phyloP scores from a whole-genome alignment of 1,284 basidiomycete genomes.

The Ceratobasidium sp. region DNA sequence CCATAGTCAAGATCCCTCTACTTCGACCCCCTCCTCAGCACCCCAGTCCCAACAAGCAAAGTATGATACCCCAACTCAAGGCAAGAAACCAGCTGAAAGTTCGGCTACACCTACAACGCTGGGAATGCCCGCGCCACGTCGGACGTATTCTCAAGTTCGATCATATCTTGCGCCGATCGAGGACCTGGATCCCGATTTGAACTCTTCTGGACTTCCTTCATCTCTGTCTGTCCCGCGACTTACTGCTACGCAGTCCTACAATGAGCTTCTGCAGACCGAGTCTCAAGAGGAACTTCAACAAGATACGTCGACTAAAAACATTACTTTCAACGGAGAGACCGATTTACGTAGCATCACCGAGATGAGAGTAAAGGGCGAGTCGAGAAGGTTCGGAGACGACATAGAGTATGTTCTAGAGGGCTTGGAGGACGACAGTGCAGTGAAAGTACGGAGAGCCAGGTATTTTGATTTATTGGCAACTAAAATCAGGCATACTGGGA shows the following conservation, averaged over 20 bases:
- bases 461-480: constrained; percentile 43
- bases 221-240: constrained; percentile 7
- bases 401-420: constrained; percentile 82
- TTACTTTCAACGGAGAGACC: constrained; percentile 51
- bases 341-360: constrained; percentile 80
- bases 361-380: constrained; percentile 77
- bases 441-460: constrained; percentile 71
- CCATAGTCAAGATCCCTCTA: constrained; percentile 4
- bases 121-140: constrained; percentile 32
- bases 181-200: background rate
- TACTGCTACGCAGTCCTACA: constrained; percentile 15
- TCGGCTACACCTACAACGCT: constrained; percentile 17
- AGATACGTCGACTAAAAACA: constrained; percentile 28
- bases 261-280: constrained; percentile 19
- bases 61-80: constrained; percentile 5
- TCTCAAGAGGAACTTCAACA: constrained; percentile 34
- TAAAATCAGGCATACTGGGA: background rate
- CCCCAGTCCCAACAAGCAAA: constrained; percentile 10
- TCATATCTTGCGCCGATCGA: constrained; percentile 27
- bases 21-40: background rate
- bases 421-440: constrained; percentile 58
- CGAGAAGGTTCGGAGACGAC: constrained; percentile 75
- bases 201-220: background rate
- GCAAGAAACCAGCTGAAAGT: constrained; percentile 7
- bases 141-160: constrained; percentile 32